Base-by-base conservation (phyloP, 768 basidiomycete genomes). In the Leccinellum albellum region DNA sequence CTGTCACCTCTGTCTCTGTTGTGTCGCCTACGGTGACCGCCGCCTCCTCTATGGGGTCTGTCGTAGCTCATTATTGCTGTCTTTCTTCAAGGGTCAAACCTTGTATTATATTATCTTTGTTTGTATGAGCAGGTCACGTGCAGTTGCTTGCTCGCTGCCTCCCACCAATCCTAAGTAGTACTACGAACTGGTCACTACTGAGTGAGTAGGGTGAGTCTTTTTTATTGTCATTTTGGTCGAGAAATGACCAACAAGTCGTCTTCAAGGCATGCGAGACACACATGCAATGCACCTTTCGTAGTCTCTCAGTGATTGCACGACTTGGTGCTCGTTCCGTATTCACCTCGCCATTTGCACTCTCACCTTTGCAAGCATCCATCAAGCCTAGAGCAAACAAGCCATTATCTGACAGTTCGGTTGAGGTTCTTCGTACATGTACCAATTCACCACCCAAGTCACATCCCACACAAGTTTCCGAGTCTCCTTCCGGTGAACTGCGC, bases 281-380 rank as follows among this genome's bases (percentile, higher is more conserved):
- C 82, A 88, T 89, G 87, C 85, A 77, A 87, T 86, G 85, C 79
- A 80, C 74, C 72, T 81, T 82, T 78, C 82, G 75, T 69, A 71
- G 74, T 26, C 44, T 26, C 9, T 45, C 53, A 17, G 50, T 54
- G 32, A 12, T 15, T 14, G 6, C 32, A 26, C 26, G 21, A 8
- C 20, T 14, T 6, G 17, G 7, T 37, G 31, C 31, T 26, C 65
- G 61, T 32, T 50, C 29, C 31, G 42, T 65, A 23, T 57, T 53
- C 45, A 56, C 61, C 40, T 53, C 58, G 28, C 37, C 55, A 15
- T n/a, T 9, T 4, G 35, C 52, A 17, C 51, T 35, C 49, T 49
- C 52, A 12, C 49, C 51, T 26, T 26, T 53, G 7, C 62, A 54
- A 52, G 52, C 54, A 31, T 55, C 51, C 32, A 12, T 54, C 42